Evolutionary conservation across 2,329 filamentous ascomycete genomes (phyloP).

Genomic region (Tolypocladium cylindrosporum): DNA sequence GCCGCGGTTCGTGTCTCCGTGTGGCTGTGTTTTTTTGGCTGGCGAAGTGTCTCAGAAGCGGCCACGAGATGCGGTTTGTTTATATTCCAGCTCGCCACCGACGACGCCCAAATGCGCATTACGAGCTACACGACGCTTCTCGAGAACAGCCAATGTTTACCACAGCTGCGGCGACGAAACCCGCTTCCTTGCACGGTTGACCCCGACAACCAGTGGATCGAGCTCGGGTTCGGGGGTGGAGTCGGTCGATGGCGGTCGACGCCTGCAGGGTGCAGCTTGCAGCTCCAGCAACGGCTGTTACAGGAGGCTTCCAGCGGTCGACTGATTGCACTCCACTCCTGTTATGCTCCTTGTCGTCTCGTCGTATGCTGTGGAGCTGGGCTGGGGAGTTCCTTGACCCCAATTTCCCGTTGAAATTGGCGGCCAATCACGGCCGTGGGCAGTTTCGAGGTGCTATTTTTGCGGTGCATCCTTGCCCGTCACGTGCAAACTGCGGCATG

Average conservation of each 20-base stretch:
- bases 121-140: not conserved
- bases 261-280: not conserved
- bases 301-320: not conserved
- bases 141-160: not conserved
- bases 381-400: not conserved
- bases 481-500: not conserved
- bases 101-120: not conserved
- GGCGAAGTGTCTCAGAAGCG: not conserved
- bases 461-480: not conserved
- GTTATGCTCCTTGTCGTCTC: not conserved
- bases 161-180: not conserved
- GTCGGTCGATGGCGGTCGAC: not conserved
- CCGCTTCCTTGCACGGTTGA: not conserved
- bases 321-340: not conserved
- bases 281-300: not conserved
- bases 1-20: not conserved
- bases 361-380: not conserved
- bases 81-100: not conserved
- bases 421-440: not conserved
- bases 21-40: not conserved
- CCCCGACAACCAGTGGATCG: not conserved
- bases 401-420: not conserved
- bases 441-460: not conserved
- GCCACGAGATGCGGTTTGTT: not conserved
- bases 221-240: not conserved